Percentiles rank a stretch among this genome's conserved stretches.
phyloP scores from a whole-genome alignment of 1,284 basidiomycete genomes.

The Cutaneotrichosporon arboriforme region DNA sequence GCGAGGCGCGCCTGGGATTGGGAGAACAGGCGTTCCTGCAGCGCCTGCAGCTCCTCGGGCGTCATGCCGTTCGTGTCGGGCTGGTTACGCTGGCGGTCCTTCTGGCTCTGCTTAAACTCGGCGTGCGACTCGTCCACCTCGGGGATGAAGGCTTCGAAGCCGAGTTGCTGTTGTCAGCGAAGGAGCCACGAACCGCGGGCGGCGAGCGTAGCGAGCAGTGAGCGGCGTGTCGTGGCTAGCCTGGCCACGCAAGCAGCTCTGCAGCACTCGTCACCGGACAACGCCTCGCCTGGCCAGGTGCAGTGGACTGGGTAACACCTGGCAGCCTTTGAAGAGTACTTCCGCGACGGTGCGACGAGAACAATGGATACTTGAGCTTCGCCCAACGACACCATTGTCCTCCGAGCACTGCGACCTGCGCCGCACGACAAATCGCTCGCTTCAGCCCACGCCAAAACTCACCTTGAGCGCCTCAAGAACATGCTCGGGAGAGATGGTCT shows the following conservation, averaged over 20 bases:
- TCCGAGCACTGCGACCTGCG: background rate
- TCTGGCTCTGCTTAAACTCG: slow-evolving; percentile 48
- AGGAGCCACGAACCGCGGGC: background rate
- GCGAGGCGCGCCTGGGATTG: slow-evolving; percentile 61
- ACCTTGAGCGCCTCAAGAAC: slow-evolving; percentile 89
- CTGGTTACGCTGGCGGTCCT: slow-evolving; percentile 65
- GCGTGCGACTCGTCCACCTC: slow-evolving; percentile 95
- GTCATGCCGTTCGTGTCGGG: slow-evolving; percentile 85
- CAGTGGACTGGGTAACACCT: too few relatives aligned
- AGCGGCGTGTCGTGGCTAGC: too few relatives aligned
- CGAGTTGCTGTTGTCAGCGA: slow-evolving; percentile 46
- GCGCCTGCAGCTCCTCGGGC: slow-evolving; percentile 78
- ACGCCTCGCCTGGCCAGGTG: too few relatives aligned
- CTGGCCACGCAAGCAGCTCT: background rate
- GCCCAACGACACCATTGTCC: too few relatives aligned
- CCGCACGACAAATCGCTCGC: too few relatives aligned
- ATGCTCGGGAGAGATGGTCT: slow-evolving; percentile 98
- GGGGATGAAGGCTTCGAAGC: slow-evolving; percentile 85
- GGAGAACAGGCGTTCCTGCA: slow-evolving; percentile 88
- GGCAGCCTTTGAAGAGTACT: too few relatives aligned
- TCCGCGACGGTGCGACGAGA: too few relatives aligned
- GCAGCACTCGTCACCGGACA: too few relatives aligned
- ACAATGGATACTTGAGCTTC: too few relatives aligned
- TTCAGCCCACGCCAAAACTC: slow-evolving; percentile 19
- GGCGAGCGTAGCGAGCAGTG: too few relatives aligned